Evolutionary conservation across 495 filamentous ascomycete genomes (phyloP).

Genomic region (Penicillium canescens): DNA sequence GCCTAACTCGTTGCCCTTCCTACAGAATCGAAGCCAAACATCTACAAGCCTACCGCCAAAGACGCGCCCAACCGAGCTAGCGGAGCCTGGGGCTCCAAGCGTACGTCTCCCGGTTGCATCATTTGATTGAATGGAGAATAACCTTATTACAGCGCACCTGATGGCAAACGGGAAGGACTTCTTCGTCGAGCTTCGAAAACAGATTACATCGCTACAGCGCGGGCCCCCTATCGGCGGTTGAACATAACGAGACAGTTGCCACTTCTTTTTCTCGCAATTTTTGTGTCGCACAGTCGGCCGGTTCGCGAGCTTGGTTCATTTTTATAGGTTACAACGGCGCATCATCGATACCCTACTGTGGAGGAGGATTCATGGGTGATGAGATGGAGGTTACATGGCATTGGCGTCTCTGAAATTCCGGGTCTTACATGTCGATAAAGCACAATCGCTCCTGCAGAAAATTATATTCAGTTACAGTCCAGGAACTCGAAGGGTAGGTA

Average conservation of each 20-base stretch:
- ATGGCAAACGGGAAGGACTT: constrained; percentile 59
- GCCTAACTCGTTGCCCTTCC: constrained; percentile 9
- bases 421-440: constrained; percentile 9
- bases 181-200: constrained; percentile 54
- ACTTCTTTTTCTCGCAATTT: constrained; percentile 14
- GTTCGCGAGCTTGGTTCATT: constrained; percentile 19
- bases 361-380: constrained; percentile 24
- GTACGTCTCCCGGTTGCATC: constrained; percentile 30
- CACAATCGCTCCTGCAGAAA: constrained; percentile 3
- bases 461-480: neutral
- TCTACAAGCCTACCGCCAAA: constrained; percentile 44
- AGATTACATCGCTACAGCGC: constrained; percentile 45
- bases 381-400: constrained; percentile 26
- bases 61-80: constrained; percentile 39
- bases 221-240: constrained; percentile 45
- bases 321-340: constrained; percentile 30
- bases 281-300: constrained; percentile 23
- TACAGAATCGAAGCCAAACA: constrained; percentile 33
- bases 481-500: neutral
- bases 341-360: constrained; percentile 34
- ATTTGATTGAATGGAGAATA: constrained; percentile 13
- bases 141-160: constrained; percentile 38
- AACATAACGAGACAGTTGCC: constrained; percentile 10
- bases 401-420: constrained; percentile 25
- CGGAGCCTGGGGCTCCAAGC: constrained; percentile 51